phyloP scores from a whole-genome alignment of 1,139 yeast genomes.

The Magnusiomyces paraingens region DNA sequence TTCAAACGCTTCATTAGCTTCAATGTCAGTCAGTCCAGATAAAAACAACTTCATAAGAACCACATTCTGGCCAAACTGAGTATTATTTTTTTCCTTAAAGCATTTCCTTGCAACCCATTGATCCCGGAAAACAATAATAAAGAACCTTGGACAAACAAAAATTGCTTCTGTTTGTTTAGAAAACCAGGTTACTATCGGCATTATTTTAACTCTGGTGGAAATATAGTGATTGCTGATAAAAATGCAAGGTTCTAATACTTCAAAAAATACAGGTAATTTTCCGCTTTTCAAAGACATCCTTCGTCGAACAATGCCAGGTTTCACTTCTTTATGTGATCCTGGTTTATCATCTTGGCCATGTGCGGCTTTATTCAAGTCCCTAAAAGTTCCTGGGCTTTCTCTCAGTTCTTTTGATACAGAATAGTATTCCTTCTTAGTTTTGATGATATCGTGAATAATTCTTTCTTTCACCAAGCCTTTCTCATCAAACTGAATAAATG shows the following conservation, averaged over 20 bases:
- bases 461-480: slow-evolving; percentile 22
- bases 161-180: not conserved
- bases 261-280: not conserved
- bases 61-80: not conserved
- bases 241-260: not conserved
- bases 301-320: too few species aligned
- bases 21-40: slow-evolving; percentile 22
- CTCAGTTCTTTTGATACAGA: not conserved
- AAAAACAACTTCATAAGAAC: slow-evolving; percentile 7
- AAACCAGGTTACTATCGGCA: not conserved
- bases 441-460: slow-evolving; percentile 13
- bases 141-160: not conserved
- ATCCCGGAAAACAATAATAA: not conserved
- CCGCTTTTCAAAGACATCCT: too few species aligned
- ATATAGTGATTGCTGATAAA: not conserved
- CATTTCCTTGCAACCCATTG: not conserved
- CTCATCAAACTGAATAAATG: slow-evolving; percentile 33
- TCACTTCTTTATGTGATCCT: not conserved
- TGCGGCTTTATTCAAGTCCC: not conserved
- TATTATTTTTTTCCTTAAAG: not conserved
- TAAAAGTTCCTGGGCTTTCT: too few species aligned
- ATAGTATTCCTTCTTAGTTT: slow-evolving; percentile 23
- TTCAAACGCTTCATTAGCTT: slow-evolving; percentile 18
- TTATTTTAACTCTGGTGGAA: not conserved
- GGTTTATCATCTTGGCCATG: not conserved